phyloP scores from a whole-genome alignment of 345 rosid species.

The Populus ilicifolia region DNA sequence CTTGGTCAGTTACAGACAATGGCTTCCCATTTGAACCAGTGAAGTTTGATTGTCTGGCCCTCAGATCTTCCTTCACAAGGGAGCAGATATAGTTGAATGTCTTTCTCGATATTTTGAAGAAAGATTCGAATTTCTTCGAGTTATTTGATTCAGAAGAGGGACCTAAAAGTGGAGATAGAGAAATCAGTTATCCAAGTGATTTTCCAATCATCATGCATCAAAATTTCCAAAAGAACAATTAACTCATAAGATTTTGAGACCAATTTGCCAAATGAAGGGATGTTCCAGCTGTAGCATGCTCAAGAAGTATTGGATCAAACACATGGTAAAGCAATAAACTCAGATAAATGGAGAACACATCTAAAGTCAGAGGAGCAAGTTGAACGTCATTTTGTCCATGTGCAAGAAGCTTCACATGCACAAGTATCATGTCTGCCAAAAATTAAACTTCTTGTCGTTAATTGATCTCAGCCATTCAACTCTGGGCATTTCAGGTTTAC shows the following conservation, averaged over 20 bases:
- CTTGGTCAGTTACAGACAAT: constrained; percentile 51
- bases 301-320: background rate
- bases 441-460: background rate
- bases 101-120: constrained; percentile 65
- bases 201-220: background rate
- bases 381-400: background rate
- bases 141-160: constrained; percentile 37
- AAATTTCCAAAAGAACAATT: background rate
- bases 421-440: background rate
- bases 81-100: constrained; percentile 67
- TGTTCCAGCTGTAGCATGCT: background rate
- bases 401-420: background rate
- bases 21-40: constrained; percentile 44
- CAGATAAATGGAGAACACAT: background rate
- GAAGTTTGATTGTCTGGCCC: constrained; percentile 48
- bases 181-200: background rate
- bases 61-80: constrained; percentile 60
- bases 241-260: background rate
- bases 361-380: background rate
- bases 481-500: background rate
- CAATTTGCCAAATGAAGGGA: background rate
- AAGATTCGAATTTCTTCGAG: constrained; percentile 52
- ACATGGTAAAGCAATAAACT: background rate
- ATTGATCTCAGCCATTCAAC: background rate
- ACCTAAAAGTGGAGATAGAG: constrained; percentile 31